phyloP scores from a whole-genome alignment of 106 monocot genomes.

The Platanthera zijinensis region DNA sequence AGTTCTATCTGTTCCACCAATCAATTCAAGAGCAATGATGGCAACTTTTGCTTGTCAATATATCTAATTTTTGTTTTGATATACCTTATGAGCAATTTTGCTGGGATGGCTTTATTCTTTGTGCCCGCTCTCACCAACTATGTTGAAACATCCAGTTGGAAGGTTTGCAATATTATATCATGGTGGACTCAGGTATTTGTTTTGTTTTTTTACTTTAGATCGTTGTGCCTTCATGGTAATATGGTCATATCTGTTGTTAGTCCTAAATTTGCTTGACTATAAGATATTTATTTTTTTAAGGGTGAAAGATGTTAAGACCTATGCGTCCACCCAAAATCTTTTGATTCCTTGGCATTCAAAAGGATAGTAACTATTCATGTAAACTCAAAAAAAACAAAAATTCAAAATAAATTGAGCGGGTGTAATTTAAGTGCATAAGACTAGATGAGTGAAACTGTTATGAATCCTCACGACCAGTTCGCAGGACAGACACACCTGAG shows the following conservation, averaged over 20 bases:
- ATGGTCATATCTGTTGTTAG: neutral
- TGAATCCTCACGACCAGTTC: no score
- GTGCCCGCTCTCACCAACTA: conserved; percentile 49
- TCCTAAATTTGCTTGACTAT: neutral
- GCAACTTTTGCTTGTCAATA: conserved; percentile 40
- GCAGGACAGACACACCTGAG: no score
- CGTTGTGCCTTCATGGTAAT: neutral
- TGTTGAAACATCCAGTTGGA: conserved; percentile 60
- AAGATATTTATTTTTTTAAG: neutral
- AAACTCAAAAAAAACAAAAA: no score
- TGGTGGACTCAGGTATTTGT: conserved; percentile 59
- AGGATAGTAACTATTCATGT: neutral
- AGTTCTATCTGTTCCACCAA: conserved; percentile 31
- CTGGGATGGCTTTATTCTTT: conserved; percentile 52
- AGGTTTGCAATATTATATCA: conserved; percentile 35
- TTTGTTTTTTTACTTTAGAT: neutral
- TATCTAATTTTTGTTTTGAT: conserved; percentile 52
- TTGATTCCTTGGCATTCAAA: neutral
- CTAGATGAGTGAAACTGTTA: no score
- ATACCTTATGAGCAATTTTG: conserved; percentile 38
- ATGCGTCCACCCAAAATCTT: neutral
- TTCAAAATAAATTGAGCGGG: no score
- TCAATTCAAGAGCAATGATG: conserved; percentile 15
- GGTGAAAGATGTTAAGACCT: no score
- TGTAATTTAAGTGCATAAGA: no score